These are phyloP conservation scores for Purpureocillium lavendulum DNA, from an alignment of 2,329 filamentous ascomycete genomes.

Conservation along the genomic window DNA sequence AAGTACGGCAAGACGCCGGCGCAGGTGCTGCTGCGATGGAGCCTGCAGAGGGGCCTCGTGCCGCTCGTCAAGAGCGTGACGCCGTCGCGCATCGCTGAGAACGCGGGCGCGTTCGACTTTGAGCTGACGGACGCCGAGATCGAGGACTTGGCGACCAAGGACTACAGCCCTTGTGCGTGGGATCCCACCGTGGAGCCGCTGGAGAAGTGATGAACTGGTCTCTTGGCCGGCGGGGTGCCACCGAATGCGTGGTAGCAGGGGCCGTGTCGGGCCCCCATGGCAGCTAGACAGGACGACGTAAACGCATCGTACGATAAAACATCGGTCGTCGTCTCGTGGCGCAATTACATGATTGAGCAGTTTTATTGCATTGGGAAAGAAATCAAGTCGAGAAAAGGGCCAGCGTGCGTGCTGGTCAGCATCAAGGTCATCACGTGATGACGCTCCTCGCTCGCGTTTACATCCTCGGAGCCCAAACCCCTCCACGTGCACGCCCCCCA, in stretches of 20 bases:
- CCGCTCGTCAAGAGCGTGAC: slow-evolving; percentile 69
- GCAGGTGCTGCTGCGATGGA: slow-evolving; percentile 75
- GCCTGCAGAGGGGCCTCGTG: slow-evolving; percentile 68
- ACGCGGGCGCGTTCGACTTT: slow-evolving; percentile 48
- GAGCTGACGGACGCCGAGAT: slow-evolving; percentile 46
- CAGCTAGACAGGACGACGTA: not conserved
- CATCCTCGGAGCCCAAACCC: not conserved
- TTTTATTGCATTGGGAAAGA: no score
- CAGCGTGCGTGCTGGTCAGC: not conserved
- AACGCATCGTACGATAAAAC: not conserved
- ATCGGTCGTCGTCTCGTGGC: no score
- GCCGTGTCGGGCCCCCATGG: not conserved
- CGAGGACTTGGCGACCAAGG: slow-evolving; percentile 36
- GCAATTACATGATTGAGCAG: no score
- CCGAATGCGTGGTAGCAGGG: no score
- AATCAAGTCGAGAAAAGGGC: no score
- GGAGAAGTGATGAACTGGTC: slow-evolving; percentile 24
- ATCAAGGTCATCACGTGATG: slow-evolving; percentile 7
- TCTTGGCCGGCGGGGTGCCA: no score
- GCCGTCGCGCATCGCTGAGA: slow-evolving; percentile 56
- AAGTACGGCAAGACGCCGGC: slow-evolving; percentile 68
- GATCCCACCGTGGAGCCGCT: slow-evolving; percentile 43
- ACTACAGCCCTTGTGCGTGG: slow-evolving; percentile 49
- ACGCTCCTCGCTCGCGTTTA: slow-evolving; percentile 9
- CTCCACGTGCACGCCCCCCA: not conserved